A percentile compares a stretch with the other conserved stretches of the same genome.
Evolutionary conservation across 164 flowering plant species (phyloP).

Genomic region (Sextonia rubra): DNA sequence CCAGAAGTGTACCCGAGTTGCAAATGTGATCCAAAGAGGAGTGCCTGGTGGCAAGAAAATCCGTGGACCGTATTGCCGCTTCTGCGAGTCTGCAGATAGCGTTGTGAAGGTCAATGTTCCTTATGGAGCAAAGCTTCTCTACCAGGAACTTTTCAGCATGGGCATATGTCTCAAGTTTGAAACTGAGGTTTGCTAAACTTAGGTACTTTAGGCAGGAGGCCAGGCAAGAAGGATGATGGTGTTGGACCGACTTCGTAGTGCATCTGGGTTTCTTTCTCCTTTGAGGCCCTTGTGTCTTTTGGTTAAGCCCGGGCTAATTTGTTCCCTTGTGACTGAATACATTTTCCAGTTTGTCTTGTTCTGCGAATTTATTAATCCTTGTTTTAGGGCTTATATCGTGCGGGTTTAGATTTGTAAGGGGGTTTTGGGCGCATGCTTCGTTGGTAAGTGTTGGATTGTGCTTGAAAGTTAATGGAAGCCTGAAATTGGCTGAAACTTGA

Average conservation of each 20-base stretch:
- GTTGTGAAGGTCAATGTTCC: conserved; percentile 73
- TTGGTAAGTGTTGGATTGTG: too few relatives aligned
- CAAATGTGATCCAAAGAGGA: conserved; percentile 65
- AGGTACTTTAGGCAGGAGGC: background rate
- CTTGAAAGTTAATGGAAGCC: too few relatives aligned
- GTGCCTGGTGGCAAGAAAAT: conserved; percentile 56
- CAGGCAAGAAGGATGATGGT: background rate
- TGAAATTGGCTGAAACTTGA: too few relatives aligned
- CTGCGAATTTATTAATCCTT: too few relatives aligned
- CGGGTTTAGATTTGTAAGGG: too few relatives aligned
- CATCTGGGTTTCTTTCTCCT: background rate
- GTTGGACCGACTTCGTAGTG: background rate
- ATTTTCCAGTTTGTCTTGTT: too few relatives aligned
- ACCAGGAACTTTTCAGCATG: conserved; percentile 94
- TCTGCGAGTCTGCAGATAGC: conserved; percentile 64
- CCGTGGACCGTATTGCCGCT: conserved; percentile 76
- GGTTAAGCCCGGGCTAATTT: background rate
- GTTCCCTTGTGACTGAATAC: too few relatives aligned
- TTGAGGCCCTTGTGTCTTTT: background rate
- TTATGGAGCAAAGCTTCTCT: conserved; percentile 83
- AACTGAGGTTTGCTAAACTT: conserved; percentile 31
- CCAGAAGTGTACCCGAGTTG: conserved; percentile 48
- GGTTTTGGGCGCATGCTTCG: too few relatives aligned
- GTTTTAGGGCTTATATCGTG: too few relatives aligned
- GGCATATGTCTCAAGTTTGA: conserved; percentile 77